Evolutionary conservation across 2,329 filamentous ascomycete species (phyloP), one percentile per base, ranked within the genome.

Genomic region (Diaporthe sp.): DNA sequence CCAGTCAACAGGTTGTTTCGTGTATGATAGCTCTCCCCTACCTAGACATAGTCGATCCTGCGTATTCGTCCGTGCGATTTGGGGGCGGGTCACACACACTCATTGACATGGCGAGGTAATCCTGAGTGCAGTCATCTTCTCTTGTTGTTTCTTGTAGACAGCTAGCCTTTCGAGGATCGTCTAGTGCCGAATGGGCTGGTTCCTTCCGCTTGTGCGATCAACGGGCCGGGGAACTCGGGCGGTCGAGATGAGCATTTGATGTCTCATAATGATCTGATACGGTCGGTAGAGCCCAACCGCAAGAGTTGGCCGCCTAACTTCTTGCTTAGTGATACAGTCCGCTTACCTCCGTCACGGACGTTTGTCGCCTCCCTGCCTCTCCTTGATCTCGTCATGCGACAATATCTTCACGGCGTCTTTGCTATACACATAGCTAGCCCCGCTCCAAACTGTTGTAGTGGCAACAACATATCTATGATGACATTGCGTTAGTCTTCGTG

Each of bases 391-490:
- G 25, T 79, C 80, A 62, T 84, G 80, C 0, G 84, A 83, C 57
- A 98, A 83, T 74, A 98, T 98, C 83, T 94, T 97, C 44, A 98
- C 96, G 0, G 95, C 96, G 80, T 98, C 94, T 83, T 97, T 98
- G 79, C 92, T 94, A 82, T 93, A 97, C 9, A 98, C 89, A 83
- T 99, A 99, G 83, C 96, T 98, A 19, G 96, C 88, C 10, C 97
- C 97, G 77, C 95, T 98, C 94, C 96, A 98, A 8, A 98, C 85
- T 0, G 97, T 99, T 5, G 97, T 99, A 0, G 89, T 90, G 0
- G 95, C 96, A 3, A 99, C 96, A 19, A 97, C 84, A 79, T 94
- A 96, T 81, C 94, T 96, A 79, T 15, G 3, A 34, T 34, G 8
- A 58, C 34, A 9, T 31, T 17, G 49, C 22, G 22, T 76, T 31